Base-by-base conservation (phyloP, 352 stramenopile species). In the Pythium aphanidermatum region DNA sequence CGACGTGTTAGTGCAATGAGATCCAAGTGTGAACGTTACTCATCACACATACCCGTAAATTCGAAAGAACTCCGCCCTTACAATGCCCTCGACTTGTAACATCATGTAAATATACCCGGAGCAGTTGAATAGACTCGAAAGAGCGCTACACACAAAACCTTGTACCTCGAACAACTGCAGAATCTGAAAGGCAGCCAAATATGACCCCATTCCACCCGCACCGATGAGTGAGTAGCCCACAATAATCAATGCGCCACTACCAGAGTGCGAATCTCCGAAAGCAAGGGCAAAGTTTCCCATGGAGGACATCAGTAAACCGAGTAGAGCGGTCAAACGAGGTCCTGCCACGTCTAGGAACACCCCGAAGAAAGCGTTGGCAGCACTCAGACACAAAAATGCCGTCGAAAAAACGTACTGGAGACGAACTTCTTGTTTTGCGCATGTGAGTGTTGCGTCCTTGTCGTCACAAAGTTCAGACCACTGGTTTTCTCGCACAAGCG, bases 71-170 rank as follows among this genome's bases (percentile, higher is more conserved):
- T 33, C 36, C 12, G 33, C 24, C 1, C 75, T 70, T 7, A 64
- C 68, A 30, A 87, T 52, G 7, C 60, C 62, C 17, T 70, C 55
- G n/a, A 81, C 28, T 49, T 84, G 64, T 25, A 92, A 65, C 14
- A 86, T 46, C 80, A 92, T 89, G 51, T 88, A 92, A n/a, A 92
- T 51, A 42, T 90, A 92, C 2, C 80, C 77, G 4, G 77, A 92
- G 20, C 77, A 87, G 37, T 92, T 92, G 48, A 92, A 92, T 31
- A 92, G 53, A 31, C 80, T 92, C 14, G 80, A 89, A 14, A 89
- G 53, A n/a, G 69, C 79, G 30, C 76, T 89, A 55, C 76, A 92
- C 27, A 88, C 74, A 17, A 88, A 62, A 0, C 77, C 80, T 64
- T 92, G 80, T 1, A 76, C 68, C 42, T 82, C 60, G 38, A 81